Base-by-base conservation (phyloP, 1,284 basidiomycete species). In the Austroboletus rostrupii region DNA sequence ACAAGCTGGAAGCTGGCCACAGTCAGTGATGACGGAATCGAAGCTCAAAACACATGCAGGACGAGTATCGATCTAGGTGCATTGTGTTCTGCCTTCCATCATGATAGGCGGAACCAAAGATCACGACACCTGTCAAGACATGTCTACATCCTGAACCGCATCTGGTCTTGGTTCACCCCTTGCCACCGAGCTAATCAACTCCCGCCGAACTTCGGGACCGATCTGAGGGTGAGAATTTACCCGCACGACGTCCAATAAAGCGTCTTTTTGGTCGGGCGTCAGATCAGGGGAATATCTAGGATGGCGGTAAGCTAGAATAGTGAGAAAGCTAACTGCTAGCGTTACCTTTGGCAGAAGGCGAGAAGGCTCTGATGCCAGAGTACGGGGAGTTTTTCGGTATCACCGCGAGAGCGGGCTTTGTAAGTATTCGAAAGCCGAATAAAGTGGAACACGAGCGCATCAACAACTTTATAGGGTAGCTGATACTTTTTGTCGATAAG, bases 401-500 rank as follows among this genome's bases (percentile, higher is more conserved):
- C 85, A 13, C 79, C 83, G 35, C 79, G 74, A 26, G 71, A 74
- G 53, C 76, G 77, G 29, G 83, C 82, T 67, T 88, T 89, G 68
- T 91, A 88, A n/a, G 87, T 87, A 67, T 94, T 93, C 7, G 91
- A 91, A 49, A 98, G 85, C 33, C 93, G 86, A 61, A 99, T 90
- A 68, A 95, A 99, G 73, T 99, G 97, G 77, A 97, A 97, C 14
- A 99, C 94, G 49, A 99, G 81, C 4, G 92, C 90, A 64, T 99
- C 97, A 50, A 99, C 85, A 21, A 97, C 96, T 74, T 99, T 97
- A 78, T 96, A 99, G 0, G 97, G 97, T 33, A 99, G 74, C 48
- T 97, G 93, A 67, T 97, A 93, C 70, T 99, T 99, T 72, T 99
- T 99, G 75, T 99, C 97, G 45, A 99, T 77, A 19, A 99, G 76